These are phyloP conservation scores for Euptelea pleiosperma DNA, from an alignment of 164 flowering plant genomes.

Conservation along the genomic window DNA sequence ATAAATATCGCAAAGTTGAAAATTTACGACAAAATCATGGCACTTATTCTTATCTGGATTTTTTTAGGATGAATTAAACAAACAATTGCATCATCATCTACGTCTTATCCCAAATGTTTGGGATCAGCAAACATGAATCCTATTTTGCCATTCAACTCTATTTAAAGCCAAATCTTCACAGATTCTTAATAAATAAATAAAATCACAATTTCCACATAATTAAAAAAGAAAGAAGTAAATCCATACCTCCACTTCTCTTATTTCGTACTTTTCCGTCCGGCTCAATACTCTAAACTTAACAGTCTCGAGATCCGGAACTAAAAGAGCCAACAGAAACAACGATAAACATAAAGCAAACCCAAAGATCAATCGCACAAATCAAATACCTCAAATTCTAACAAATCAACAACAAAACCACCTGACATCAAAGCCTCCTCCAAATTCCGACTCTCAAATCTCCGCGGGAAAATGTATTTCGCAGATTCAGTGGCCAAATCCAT, in stretches of 20 bases:
- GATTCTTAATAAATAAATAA: too few species aligned
- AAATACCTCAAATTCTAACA: not conserved
- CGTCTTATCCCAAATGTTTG: too few species aligned
- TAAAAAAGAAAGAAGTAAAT: not conserved
- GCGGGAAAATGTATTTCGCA: constrained; percentile 63
- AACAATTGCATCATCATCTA: too few species aligned
- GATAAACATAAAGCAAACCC: not conserved
- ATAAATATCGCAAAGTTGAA: too few species aligned
- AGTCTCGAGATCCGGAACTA: constrained; percentile 90
- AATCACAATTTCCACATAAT: too few species aligned
- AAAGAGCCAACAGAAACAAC: not conserved
- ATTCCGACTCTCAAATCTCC: constrained; percentile 62
- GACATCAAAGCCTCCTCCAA: constrained; percentile 91
- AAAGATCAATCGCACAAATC: constrained; percentile 3
- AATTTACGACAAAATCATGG: too few species aligned
- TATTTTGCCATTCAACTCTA: too few species aligned
- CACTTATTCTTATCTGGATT: too few species aligned
- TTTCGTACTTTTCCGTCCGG: constrained; percentile 63
- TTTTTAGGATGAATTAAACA: too few species aligned
- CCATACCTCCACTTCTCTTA: constrained; percentile 80
- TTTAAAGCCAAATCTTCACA: too few species aligned
- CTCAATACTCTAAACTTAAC: constrained; percentile 63
- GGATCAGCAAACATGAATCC: too few species aligned
- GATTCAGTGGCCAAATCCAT: constrained; percentile 62
- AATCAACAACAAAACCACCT: constrained; percentile 35